A percentile compares a stretch with the other conserved stretches of the same genome.
Evolutionary conservation across 2,329 filamentous ascomycete genomes (phyloP).

Genomic region (Trichoderma lentiforme): DNA sequence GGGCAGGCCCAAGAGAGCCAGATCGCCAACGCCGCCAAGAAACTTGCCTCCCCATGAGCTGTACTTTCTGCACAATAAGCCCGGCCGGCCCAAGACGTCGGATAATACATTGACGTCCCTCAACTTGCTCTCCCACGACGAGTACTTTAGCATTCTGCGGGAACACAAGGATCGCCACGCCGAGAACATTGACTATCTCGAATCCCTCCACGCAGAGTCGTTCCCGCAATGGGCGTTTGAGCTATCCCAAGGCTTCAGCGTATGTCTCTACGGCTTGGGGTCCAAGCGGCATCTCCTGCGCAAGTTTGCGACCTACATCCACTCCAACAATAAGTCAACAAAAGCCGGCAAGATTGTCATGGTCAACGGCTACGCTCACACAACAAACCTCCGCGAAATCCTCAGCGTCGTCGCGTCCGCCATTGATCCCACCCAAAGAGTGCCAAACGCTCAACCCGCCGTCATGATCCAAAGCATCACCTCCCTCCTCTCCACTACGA

Average conservation of each 20-base stretch:
- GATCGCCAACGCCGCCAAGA: constrained; percentile 74
- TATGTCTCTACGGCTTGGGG: constrained; percentile 90
- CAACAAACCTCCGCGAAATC: constrained; percentile 65
- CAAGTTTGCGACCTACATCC: constrained; percentile 70
- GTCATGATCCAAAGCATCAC: constrained; percentile 67
- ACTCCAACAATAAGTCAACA: constrained; percentile 29
- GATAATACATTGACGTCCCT: constrained; percentile 77
- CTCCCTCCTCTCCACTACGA: constrained; percentile 49
- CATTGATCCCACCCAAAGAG: constrained; percentile 48
- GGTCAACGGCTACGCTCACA: constrained; percentile 78
- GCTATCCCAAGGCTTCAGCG: constrained; percentile 77
- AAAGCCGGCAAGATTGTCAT: constrained; percentile 61
- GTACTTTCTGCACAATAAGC: constrained; percentile 90
- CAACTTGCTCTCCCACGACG: constrained; percentile 79
- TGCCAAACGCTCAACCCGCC: constrained; percentile 60
- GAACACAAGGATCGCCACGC: constrained; percentile 66
- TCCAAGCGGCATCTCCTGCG: constrained; percentile 77
- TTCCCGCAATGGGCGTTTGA: constrained; percentile 95
- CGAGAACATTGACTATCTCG: constrained; percentile 66
- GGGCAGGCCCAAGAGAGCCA: constrained; percentile 34
- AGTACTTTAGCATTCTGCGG: constrained; percentile 71
- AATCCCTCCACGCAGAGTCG: constrained; percentile 71
- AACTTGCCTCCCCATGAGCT: constrained; percentile 84
- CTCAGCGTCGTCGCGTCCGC: constrained; percentile 66
- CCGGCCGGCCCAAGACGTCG: constrained; percentile 78